phyloP scores from a whole-genome alignment of 2,329 filamentous ascomycete species.

The Penicillium sp. region DNA sequence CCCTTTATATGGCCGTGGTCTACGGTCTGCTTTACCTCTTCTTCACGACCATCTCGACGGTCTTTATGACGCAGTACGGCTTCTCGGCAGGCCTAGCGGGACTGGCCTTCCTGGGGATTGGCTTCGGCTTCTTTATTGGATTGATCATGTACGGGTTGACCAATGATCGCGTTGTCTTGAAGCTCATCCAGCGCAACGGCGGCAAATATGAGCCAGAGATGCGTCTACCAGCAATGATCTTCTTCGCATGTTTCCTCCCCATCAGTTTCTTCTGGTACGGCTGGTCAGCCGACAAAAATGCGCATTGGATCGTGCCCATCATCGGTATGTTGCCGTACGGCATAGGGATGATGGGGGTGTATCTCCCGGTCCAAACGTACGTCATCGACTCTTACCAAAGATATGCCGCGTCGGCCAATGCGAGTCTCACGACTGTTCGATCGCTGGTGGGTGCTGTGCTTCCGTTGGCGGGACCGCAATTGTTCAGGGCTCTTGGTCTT shows the following conservation, averaged over 20 bases:
- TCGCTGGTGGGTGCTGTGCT: conserved; percentile 48
- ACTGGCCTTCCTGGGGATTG: conserved; percentile 13
- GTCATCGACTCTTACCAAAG: conserved; percentile 62
- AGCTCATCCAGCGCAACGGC: conserved; percentile 9
- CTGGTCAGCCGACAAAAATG: conserved; percentile 2
- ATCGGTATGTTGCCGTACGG: conserved; percentile 63
- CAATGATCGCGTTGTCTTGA: conserved; percentile 10
- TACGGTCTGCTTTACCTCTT: conserved; percentile 62
- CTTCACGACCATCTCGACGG: conserved; percentile 56
- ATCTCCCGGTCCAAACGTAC: conserved; percentile 65
- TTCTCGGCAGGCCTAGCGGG: conserved; percentile 37
- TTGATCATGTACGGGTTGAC: neutral
- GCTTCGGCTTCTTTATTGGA: neutral
- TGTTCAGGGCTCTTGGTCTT: conserved; percentile 19
- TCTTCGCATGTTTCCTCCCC: conserved; percentile 9
- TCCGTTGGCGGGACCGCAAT: conserved; percentile 25
- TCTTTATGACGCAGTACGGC: conserved; percentile 56
- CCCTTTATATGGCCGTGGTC: conserved; percentile 56
- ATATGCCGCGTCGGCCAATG: conserved; percentile 57
- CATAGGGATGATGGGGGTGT: conserved; percentile 58
- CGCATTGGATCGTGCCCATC: conserved; percentile 35
- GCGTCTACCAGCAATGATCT: conserved; percentile 8
- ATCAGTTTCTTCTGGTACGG: conserved; percentile 13
- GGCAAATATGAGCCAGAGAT: conserved; percentile 23
- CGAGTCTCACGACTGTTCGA: conserved; percentile 61